Percentiles rank a stretch among this genome's conserved stretches.
These are phyloP conservation scores for Bipolaris gigantea DNA, from an alignment of 2,329 filamentous ascomycete genomes.

Conservation along the genomic window DNA sequence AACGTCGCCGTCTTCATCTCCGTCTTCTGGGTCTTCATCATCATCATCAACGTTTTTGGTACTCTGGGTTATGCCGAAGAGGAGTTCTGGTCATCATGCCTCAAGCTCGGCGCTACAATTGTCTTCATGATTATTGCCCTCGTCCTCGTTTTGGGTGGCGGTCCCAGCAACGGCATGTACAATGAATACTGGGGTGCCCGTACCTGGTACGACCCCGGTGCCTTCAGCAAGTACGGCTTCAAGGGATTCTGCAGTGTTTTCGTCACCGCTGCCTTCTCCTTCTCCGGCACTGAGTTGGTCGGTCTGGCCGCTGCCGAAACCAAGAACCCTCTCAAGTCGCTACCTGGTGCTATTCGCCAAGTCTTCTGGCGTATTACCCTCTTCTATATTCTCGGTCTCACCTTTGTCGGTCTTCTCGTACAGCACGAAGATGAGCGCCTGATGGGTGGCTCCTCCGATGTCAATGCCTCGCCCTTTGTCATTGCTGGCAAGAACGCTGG, in stretches of 20 bases:
- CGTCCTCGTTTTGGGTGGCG: conserved; percentile 59
- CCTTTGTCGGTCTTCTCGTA: conserved; percentile 51
- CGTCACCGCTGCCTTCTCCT: conserved; percentile 65
- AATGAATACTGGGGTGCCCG: conserved; percentile 59
- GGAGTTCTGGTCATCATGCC: conserved; percentile 43
- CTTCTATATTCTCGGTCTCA: conserved; percentile 51
- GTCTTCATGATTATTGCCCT: conserved; percentile 53
- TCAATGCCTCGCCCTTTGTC: conserved; percentile 64
- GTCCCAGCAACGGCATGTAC: conserved; percentile 53
- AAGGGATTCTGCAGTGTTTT: conserved; percentile 66
- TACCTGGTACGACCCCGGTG: conserved; percentile 61
- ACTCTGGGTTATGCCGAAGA: conserved; percentile 48
- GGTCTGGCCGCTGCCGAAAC: conserved; percentile 64
- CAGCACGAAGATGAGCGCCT: conserved; percentile 38
- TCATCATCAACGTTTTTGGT: conserved; percentile 44
- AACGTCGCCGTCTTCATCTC: conserved; percentile 43
- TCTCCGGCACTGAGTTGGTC: conserved; percentile 64
- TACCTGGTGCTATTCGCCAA: conserved; percentile 50
- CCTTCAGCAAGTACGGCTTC: conserved; percentile 59
- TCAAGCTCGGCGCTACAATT: conserved; percentile 43
- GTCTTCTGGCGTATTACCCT: conserved; percentile 53
- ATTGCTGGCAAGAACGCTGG: conserved; percentile 65
- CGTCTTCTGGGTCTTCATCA: conserved; percentile 44
- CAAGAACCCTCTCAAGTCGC: conserved; percentile 55
- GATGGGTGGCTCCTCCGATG: conserved; percentile 41